Percentiles rank a stretch among this genome's conserved stretches.
Conservation (phyloP, 805 yeast species). For the Cyberlindnera saturnus region DNA sequence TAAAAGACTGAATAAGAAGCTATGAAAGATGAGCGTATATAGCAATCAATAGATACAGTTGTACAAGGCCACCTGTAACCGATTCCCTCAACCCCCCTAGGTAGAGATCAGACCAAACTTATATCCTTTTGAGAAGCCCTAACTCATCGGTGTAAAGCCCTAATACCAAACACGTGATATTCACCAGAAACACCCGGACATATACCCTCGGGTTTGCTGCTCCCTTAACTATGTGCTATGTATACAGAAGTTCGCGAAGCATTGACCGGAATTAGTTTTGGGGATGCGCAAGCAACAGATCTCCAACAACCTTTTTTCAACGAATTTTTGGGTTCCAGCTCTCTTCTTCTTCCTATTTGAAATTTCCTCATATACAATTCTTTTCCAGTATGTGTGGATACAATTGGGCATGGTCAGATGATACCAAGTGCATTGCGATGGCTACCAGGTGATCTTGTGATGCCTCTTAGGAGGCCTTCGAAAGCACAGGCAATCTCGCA, state of each 20-base stretch:
- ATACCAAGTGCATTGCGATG: no score
- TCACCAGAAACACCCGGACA: not conserved
- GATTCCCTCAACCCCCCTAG: not conserved
- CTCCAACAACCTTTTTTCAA: slow-evolving; percentile 9
- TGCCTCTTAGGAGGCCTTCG: no score
- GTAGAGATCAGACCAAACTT: not conserved
- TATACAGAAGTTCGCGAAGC: not conserved
- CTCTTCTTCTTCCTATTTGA: slow-evolving; percentile 8
- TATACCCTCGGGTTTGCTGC: not conserved
- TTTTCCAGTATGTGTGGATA: slow-evolving; percentile 16
- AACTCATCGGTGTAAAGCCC: slow-evolving; percentile 5
- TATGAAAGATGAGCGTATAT: no score
- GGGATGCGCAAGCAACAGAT: not conserved
- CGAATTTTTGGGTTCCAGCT: slow-evolving; percentile 14
- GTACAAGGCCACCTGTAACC: not conserved
- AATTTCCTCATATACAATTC: slow-evolving; percentile 9
- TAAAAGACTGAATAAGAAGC: not conserved
- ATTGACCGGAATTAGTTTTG: not conserved
- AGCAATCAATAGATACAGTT: not conserved
- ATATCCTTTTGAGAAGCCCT: not conserved
- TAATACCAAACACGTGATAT: slow-evolving; percentile 8
- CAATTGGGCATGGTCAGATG: no score
- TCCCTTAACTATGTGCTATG: not conserved
- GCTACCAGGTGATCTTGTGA: no score
- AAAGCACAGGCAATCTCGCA: no score